Evolutionary conservation across 192 early-diverging fungal genomes (phyloP).

Genomic region (Chytriomyces hyalinus): DNA sequence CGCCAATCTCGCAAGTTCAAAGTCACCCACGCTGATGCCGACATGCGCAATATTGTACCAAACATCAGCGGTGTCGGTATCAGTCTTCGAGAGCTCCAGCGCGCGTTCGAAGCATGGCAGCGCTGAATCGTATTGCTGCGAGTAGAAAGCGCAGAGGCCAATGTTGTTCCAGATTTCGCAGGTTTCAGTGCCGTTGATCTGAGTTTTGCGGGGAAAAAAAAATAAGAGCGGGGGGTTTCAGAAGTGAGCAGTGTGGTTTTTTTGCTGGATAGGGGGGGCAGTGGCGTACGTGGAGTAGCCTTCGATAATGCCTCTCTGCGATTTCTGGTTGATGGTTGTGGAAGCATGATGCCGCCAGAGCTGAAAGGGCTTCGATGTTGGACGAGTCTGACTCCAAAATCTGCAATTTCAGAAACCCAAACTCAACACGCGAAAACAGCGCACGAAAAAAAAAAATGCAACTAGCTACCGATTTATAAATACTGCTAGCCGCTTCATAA

Average conservation of each 20-base stretch:
- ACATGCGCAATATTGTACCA: conserved; percentile 47
- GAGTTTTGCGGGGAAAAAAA: neutral
- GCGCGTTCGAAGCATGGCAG: conserved; percentile 43
- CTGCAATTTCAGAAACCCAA: conserved; percentile 9
- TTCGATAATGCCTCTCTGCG: conserved; percentile 36
- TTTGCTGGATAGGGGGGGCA: no score
- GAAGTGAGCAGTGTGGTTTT: no score
- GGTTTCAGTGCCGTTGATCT: conserved; percentile 6
- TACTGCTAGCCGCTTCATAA: conserved; percentile 8
- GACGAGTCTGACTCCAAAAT: conserved; percentile 34
- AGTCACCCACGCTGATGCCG: conserved; percentile 38
- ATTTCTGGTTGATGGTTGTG: conserved; percentile 44
- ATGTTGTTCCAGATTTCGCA: conserved; percentile 44
- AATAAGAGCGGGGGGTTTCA: no score
- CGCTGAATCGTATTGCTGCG: conserved; percentile 39
- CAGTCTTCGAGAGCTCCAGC: conserved; percentile 23
- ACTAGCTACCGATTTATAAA: conserved; percentile 33
- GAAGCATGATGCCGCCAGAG: conserved; percentile 36
- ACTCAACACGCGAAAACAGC: neutral
- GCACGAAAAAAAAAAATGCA: no score
- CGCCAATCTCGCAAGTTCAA: conserved; percentile 32
- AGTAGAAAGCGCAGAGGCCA: conserved; percentile 41
- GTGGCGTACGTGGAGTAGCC: conserved; percentile 33
- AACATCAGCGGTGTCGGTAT: conserved; percentile 32
- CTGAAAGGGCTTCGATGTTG: conserved; percentile 39